Evolutionary conservation across 768 basidiomycete species (phyloP).

Genomic region (Lactifluus volemus): DNA sequence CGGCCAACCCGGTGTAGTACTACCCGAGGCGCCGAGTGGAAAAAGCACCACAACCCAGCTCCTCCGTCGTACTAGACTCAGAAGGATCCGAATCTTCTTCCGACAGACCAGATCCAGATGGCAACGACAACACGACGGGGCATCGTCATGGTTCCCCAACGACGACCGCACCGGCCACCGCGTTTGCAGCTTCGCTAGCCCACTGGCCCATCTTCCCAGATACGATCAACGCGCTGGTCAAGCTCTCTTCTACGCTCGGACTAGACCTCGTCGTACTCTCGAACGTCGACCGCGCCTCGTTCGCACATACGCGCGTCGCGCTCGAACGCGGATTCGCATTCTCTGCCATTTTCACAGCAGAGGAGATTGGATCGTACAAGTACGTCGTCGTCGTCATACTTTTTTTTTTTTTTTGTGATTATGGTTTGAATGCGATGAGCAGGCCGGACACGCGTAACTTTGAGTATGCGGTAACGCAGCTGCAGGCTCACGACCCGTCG

Average conservation of each 20-base stretch:
- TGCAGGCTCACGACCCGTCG: conserved; percentile 23
- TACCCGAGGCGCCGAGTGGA: too few relatives aligned
- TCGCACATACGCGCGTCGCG: conserved; percentile 47
- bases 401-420: background rate
- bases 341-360: conserved; percentile 57
- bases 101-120: too few relatives aligned
- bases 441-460: conserved; percentile 36
- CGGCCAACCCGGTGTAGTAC: too few relatives aligned
- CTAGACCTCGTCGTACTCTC: conserved; percentile 69
- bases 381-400: conserved; percentile 31
- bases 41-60: too few relatives aligned
- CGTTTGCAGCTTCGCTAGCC: conserved; percentile 52
- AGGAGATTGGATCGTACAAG: conserved; percentile 69
- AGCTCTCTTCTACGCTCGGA: conserved; percentile 44
- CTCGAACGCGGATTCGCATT: conserved; percentile 37
- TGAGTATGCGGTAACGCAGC: conserved; percentile 37
- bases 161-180: background rate
- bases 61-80: too few relatives aligned
- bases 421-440: background rate
- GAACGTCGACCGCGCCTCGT: conserved; percentile 63
- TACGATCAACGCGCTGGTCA: conserved; percentile 47
- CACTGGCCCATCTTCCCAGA: conserved; percentile 64
- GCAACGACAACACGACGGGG: too few relatives aligned
- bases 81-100: too few relatives aligned
- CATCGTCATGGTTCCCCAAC: too few relatives aligned